phyloP scores from a whole-genome alignment of 1,284 basidiomycete genomes.

The Papiliotrema nemorosa region DNA sequence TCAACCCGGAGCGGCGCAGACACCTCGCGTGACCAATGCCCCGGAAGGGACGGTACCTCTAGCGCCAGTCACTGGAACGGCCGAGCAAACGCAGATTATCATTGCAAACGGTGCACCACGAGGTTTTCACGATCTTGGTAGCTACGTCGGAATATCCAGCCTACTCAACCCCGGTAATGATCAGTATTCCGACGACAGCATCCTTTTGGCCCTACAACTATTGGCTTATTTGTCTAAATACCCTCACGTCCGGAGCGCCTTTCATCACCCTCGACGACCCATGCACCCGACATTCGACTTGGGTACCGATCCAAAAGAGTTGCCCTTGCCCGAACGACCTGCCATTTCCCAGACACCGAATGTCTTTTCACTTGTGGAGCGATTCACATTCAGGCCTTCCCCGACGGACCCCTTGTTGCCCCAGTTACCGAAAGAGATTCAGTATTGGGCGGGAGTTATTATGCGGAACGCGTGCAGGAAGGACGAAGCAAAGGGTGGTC shows the following conservation, averaged over 20 bases:
- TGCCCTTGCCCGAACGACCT: slow-evolving; percentile 44
- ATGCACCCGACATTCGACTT: slow-evolving; percentile 50
- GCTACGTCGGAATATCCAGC: slow-evolving; percentile 41
- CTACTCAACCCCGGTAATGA: slow-evolving; percentile 50
- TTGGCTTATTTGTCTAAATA: slow-evolving; percentile 97
- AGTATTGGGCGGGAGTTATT: slow-evolving; percentile 99
- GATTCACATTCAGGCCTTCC: slow-evolving; percentile 90
- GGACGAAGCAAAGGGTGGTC: slow-evolving; percentile 87
- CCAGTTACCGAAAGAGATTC: slow-evolving; percentile 82
- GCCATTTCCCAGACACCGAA: slow-evolving; percentile 59
- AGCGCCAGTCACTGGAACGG: slow-evolving; percentile 7
- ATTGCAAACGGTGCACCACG: slow-evolving; percentile 49
- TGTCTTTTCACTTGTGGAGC: slow-evolving; percentile 92
- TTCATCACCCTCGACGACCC: slow-evolving; percentile 72
- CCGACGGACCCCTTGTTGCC: slow-evolving; percentile 70
- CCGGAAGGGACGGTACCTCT: slow-evolving; percentile 17
- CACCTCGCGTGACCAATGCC: slow-evolving; percentile 26
- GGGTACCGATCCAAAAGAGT: slow-evolving; percentile 19
- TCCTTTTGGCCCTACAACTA: slow-evolving; percentile 84
- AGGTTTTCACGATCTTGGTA: slow-evolving; percentile 46
- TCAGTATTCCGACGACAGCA: slow-evolving; percentile 86
- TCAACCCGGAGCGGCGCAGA: slow-evolving; percentile 40
- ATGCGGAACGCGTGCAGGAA: slow-evolving; percentile 99
- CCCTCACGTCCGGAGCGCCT: slow-evolving; percentile 93
- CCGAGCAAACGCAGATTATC: slow-evolving; percentile 41